Base-by-base conservation (phyloP, 441 rosid species). In the Dalechampia spathulata region DNA sequence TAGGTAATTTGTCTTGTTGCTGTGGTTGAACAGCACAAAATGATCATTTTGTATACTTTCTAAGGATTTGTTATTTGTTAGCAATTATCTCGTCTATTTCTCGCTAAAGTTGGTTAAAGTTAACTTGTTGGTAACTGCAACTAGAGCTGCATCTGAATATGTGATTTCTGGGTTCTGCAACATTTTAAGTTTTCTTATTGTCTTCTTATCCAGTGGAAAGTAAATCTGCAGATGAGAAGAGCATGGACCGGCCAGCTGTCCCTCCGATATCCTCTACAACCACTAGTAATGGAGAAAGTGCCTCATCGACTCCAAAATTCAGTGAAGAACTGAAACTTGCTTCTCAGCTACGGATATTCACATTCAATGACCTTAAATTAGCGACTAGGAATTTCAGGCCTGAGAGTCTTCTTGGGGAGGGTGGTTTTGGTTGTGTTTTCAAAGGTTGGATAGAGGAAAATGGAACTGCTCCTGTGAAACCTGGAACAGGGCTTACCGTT, bases 401-500 rank as follows among this genome's bases (percentile, higher is more conserved):
- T 8, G 81, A 77, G 56, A 77, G 81, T 62, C 81, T 77, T 62
- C 78, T 77, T 17, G 81, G 81, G 26, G 76, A 77, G 61, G 81
- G 81, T 56, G 81, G 81, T 8, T 77, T 76, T 67, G 81, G 81
- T 14, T 77, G 78, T 49, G 81, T 77, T 47, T 75, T 71, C 58
- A 75, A 75, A 60, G 79, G 79, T 25, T 75, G 76, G 76, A 60
- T 75, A 1, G 79, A 73, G 55, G 78, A 77, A 62, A 77, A 73
- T 27, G 78, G 81, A 66, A 77, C 81, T 48, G 81, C 78, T 28
- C 76, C 81, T 49, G 81, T 74, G 58, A 77, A 73, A 73, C 78
- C 81, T 1, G 81, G 81, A 20, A 76, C 78, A 21, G 81, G 81
- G 37, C 78, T 76, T 37, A 76, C 81, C 22, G 81, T 76, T 59